Conservation (phyloP, 2,329 filamentous ascomycete species). For the Zarea fungicola region DNA sequence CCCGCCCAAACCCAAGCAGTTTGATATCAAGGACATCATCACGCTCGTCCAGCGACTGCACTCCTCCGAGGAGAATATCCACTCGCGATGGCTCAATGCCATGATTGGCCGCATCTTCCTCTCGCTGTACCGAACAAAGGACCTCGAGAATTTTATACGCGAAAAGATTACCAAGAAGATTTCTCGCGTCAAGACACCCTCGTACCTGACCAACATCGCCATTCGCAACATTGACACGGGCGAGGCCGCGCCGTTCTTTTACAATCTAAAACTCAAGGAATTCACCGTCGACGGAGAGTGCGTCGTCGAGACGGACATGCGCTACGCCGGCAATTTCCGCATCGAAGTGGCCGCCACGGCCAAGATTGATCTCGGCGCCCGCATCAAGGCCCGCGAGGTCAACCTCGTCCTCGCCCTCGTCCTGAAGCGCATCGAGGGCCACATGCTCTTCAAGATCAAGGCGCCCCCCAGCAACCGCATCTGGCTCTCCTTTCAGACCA, state of each 20-base stretch:
- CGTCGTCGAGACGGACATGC: conserved; percentile 78
- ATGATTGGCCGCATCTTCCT: conserved; percentile 84
- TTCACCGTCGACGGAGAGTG: conserved; percentile 89
- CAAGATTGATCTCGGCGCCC: conserved; percentile 79
- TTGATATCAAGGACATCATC: conserved; percentile 82
- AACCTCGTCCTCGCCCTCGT: conserved; percentile 83
- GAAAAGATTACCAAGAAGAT: conserved; percentile 96
- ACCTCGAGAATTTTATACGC: conserved; percentile 72
- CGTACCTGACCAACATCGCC: conserved; percentile 80
- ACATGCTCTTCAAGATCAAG: conserved; percentile 81
- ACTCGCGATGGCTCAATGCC: conserved; percentile 92
- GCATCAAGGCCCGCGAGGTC: conserved; percentile 87
- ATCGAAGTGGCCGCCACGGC: conserved; percentile 90
- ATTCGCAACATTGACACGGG: conserved; percentile 82
- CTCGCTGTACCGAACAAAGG: conserved; percentile 76
- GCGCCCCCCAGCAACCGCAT: conserved; percentile 90
- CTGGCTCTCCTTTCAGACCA: conserved; percentile 94
- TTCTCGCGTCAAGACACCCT: conserved; percentile 83
- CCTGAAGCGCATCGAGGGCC: conserved; percentile 78
- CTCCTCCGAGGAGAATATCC: conserved; percentile 82
- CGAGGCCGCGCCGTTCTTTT: conserved; percentile 80
- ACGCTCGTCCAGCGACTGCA: conserved; percentile 85
- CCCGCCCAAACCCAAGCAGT: conserved; percentile 66
- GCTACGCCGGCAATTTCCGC: conserved; percentile 83
- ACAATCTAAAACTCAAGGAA: conserved; percentile 81